phyloP scores from a whole-genome alignment of 805 yeast genomes.

The Priceomyces medius region DNA sequence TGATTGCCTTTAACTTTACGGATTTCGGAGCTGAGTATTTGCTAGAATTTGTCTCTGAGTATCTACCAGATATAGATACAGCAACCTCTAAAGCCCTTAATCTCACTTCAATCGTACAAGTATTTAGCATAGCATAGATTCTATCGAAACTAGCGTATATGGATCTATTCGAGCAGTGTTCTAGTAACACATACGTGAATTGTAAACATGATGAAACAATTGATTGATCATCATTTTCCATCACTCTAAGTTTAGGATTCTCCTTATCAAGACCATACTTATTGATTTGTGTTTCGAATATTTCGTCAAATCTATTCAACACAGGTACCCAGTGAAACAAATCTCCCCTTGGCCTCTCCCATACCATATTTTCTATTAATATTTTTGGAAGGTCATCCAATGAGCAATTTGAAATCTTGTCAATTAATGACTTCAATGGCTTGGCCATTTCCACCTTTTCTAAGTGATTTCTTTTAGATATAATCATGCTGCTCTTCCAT shows the following conservation, averaged over 20 bases:
- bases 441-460: slow-evolving; percentile 28
- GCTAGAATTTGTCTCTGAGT: slow-evolving; percentile 44
- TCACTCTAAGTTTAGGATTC: slow-evolving; percentile 44
- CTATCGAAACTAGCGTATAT: slow-evolving; percentile 67
- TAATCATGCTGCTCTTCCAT: slow-evolving; percentile 24
- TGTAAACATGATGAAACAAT: slow-evolving; percentile 52
- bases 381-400: slow-evolving; percentile 39
- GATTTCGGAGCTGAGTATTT: slow-evolving; percentile 45
- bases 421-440: slow-evolving; percentile 31
- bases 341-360: slow-evolving; percentile 69
- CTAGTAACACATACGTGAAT: slow-evolving; percentile 63
- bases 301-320: slow-evolving; percentile 70
- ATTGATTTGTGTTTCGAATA: slow-evolving; percentile 53
- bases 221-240: slow-evolving; percentile 46
- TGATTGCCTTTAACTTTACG: slow-evolving; percentile 46
- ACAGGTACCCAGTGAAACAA: slow-evolving; percentile 75
- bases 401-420: slow-evolving; percentile 37
- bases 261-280: slow-evolving; percentile 54
- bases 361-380: slow-evolving; percentile 38
- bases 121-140: slow-evolving; percentile 55
- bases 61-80: slow-evolving; percentile 52
- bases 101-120: slow-evolving; percentile 60
- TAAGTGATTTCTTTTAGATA: slow-evolving; percentile 28
- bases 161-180: slow-evolving; percentile 65
- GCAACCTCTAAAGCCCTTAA: slow-evolving; percentile 61